These are phyloP conservation scores for Cystobasidium onofrii DNA, from an alignment of 768 basidiomycete genomes.

Conservation along the genomic window DNA sequence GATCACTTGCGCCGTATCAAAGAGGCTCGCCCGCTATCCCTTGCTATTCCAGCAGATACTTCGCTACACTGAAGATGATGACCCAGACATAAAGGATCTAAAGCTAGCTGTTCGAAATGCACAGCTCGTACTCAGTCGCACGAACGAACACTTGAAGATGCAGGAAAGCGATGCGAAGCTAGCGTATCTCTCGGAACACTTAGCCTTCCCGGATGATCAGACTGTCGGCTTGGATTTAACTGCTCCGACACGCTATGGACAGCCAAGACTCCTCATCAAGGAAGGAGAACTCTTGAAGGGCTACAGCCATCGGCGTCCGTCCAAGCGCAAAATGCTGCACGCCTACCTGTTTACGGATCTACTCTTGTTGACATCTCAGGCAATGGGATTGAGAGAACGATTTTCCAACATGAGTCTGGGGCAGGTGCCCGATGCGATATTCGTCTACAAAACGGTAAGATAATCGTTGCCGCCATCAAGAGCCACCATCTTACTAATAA, in stretches of 20 bases:
- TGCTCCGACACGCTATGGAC: slow-evolving; percentile 75
- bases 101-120: slow-evolving; percentile 56
- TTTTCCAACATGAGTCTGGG: background rate
- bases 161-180: slow-evolving; percentile 75
- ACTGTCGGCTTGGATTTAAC: slow-evolving; percentile 72
- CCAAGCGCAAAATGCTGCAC: slow-evolving; percentile 58
- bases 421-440: background rate
- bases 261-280: slow-evolving; percentile 65
- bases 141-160: slow-evolving; percentile 81
- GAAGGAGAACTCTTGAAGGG: slow-evolving; percentile 71
- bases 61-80: slow-evolving; percentile 62
- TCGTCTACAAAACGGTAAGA: background rate
- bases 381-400: background rate
- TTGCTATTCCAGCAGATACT: slow-evolving; percentile 72
- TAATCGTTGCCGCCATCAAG: background rate
- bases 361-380: slow-evolving; percentile 53
- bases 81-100: slow-evolving; percentile 45
- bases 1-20: slow-evolving; percentile 57
- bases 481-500: background rate
- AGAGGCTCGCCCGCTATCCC: slow-evolving; percentile 90
- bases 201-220: slow-evolving; percentile 67
- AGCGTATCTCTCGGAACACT: slow-evolving; percentile 60
- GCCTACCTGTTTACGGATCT: slow-evolving; percentile 83
- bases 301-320: slow-evolving; percentile 52
- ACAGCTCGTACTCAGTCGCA: slow-evolving; percentile 64